These are phyloP conservation scores for Vitis hybrid DNA, from an alignment of 177 flowering plant genomes.

Conservation along the genomic window DNA sequence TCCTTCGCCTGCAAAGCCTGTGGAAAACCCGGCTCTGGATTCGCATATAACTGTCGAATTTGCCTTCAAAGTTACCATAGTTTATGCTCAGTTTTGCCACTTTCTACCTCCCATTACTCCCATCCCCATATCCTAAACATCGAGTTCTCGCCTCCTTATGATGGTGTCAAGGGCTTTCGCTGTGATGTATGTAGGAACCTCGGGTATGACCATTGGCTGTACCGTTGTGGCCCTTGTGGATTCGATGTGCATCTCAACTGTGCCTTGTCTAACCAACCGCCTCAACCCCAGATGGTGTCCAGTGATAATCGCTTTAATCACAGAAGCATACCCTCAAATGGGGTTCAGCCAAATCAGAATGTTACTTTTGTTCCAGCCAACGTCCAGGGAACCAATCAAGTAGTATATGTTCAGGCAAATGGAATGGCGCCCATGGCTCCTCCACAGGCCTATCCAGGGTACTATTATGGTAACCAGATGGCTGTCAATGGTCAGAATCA, in stretches of 20 bases:
- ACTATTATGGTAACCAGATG: neutral
- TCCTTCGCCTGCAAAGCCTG: constrained; percentile 8
- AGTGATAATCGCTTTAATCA: neutral
- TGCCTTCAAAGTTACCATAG: constrained; percentile 8
- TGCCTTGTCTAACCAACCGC: neutral
- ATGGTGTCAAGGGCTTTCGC: neutral
- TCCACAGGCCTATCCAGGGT: neutral
- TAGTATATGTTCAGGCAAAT: neutral
- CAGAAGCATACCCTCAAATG: neutral
- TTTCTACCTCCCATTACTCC: neutral
- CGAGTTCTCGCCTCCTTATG: too few species aligned
- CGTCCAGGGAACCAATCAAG: neutral
- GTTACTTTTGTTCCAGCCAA: neutral
- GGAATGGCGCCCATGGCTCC: neutral
- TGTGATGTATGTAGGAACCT: neutral
- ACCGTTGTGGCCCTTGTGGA: neutral
- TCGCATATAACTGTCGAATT: neutral
- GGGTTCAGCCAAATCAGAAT: neutral
- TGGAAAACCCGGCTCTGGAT: neutral
- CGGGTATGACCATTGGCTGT: neutral
- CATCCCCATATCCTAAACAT: too few species aligned
- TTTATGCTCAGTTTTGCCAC: constrained; percentile 10
- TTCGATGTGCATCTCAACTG: neutral
- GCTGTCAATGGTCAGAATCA: neutral
- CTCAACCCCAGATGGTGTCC: neutral